These are phyloP conservation scores for Trichoderma sp. DNA, from an alignment of 2,329 filamentous ascomycete genomes.

Conservation along the genomic window DNA sequence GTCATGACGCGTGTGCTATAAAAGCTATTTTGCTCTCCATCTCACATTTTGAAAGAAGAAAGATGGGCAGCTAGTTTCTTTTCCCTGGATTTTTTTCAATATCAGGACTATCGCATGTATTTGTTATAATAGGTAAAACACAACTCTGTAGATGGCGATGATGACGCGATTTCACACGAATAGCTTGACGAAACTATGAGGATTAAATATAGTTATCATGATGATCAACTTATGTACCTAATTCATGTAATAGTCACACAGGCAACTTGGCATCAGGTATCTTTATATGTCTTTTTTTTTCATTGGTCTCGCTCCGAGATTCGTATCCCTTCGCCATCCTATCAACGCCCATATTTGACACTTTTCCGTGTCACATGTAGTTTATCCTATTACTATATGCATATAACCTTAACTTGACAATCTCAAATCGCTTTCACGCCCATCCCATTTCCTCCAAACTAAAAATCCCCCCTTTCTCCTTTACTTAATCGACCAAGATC, in stretches of 20 bases:
- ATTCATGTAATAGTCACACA: background rate
- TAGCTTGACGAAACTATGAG: background rate
- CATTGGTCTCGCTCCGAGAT: background rate
- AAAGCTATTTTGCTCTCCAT: background rate
- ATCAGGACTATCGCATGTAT: background rate
- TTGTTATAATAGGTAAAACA: slow-evolving; percentile 13
- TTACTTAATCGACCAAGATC: slow-evolving; percentile 74
- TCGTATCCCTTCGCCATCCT: background rate
- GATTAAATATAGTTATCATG: background rate
- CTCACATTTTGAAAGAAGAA: background rate
- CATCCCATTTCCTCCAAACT: background rate
- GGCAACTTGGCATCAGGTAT: background rate
- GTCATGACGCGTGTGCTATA: background rate
- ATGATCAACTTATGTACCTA: background rate
- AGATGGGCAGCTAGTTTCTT: background rate
- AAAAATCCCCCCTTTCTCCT: background rate
- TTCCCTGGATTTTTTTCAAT: background rate
- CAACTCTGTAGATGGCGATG: background rate
- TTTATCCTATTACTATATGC: background rate
- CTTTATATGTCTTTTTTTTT: background rate
- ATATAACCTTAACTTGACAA: background rate
- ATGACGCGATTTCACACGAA: background rate
- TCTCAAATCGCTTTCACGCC: background rate
- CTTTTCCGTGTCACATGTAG: background rate
- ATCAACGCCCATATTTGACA: slow-evolving; percentile 5